Evolutionary conservation across 352 stramenopile species (phyloP).

Genomic region (Elongisporangium anandrum): DNA sequence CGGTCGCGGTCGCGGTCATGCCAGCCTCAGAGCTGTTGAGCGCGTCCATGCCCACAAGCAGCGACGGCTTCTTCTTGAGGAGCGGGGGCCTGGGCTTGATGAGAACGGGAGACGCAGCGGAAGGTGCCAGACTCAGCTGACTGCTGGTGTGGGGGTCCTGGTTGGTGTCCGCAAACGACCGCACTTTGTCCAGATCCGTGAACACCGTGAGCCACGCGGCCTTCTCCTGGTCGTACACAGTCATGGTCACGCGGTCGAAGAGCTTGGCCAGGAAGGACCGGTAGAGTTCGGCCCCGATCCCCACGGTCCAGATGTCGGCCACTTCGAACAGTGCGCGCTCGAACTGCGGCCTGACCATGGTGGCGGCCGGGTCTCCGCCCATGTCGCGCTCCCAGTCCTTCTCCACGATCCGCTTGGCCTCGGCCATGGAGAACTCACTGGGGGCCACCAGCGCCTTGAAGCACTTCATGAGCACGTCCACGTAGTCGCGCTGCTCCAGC

Average conservation of each 20-base stretch:
- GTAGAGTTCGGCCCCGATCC: slow-evolving; percentile 62
- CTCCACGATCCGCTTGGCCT: slow-evolving; percentile 69
- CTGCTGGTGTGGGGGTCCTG: slow-evolving; percentile 10
- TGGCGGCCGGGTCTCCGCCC: slow-evolving; percentile 19
- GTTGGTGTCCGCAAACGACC: slow-evolving; percentile 43
- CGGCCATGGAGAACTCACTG: slow-evolving; percentile 65
- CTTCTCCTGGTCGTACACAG: slow-evolving; percentile 59
- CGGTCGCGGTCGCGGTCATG: neutral
- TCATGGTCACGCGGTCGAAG: slow-evolving; percentile 76
- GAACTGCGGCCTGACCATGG: slow-evolving; percentile 62
- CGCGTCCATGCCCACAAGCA: neutral
- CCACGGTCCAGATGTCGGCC: slow-evolving; percentile 76
- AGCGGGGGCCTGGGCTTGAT: slow-evolving; percentile 8
- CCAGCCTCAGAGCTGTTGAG: neutral
- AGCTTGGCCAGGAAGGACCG: slow-evolving; percentile 68
- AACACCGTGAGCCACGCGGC: slow-evolving; percentile 68
- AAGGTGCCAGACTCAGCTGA: neutral
- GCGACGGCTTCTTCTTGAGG: slow-evolving; percentile 11
- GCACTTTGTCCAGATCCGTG: slow-evolving; percentile 65
- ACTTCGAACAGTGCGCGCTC: slow-evolving; percentile 73
- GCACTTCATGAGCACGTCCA: slow-evolving; percentile 80
- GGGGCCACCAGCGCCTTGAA: slow-evolving; percentile 75
- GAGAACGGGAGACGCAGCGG: neutral
- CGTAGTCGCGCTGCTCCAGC: slow-evolving; percentile 54
- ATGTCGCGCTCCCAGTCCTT: slow-evolving; percentile 69